Conservation (phyloP, 1,284 basidiomycete species). For the Cystobasidiaceae sp. region DNA sequence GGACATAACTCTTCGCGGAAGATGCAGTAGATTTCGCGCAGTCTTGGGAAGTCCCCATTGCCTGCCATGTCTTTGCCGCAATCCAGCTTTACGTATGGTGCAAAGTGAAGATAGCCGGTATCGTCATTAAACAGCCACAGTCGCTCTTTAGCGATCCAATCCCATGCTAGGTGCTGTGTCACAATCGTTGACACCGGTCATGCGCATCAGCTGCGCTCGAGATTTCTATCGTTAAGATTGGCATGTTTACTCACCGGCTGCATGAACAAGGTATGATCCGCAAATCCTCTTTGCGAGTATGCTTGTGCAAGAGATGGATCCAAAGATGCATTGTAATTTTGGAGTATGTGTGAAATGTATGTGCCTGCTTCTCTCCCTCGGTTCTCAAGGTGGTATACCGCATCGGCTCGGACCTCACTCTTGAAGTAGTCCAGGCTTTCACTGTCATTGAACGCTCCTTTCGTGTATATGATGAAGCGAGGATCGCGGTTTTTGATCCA, state of each 20-base stretch:
- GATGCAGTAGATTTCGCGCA: conserved; percentile 36
- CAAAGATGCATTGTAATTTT: conserved; percentile 30
- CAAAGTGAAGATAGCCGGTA: conserved; percentile 32
- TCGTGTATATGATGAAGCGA: conserved; percentile 27
- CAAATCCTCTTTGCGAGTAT: conserved; percentile 20
- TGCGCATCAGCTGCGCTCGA: background rate
- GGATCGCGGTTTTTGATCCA: conserved; percentile 25
- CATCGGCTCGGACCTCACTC: conserved; percentile 2
- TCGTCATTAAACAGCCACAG: conserved; percentile 18
- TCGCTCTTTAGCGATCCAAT: conserved; percentile 32
- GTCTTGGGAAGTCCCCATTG: conserved; percentile 32
- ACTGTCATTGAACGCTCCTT: background rate
- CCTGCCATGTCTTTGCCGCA: conserved; percentile 33
- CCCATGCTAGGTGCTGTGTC: conserved; percentile 32
- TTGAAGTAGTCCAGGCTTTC: conserved; percentile 2
- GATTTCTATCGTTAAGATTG: background rate
- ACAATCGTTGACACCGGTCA: background rate
- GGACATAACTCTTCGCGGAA: conserved; percentile 39
- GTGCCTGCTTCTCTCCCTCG: conserved; percentile 41
- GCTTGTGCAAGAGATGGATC: background rate
- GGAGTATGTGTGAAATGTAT: conserved; percentile 37
- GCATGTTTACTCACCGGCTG: conserved; percentile 22
- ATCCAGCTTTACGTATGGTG: conserved; percentile 34
- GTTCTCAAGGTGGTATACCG: conserved; percentile 37
- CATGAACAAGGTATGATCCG: conserved; percentile 36